These are phyloP conservation scores for Boletus barrowsii DNA, from an alignment of 768 basidiomycete species.

Conservation along the genomic window DNA sequence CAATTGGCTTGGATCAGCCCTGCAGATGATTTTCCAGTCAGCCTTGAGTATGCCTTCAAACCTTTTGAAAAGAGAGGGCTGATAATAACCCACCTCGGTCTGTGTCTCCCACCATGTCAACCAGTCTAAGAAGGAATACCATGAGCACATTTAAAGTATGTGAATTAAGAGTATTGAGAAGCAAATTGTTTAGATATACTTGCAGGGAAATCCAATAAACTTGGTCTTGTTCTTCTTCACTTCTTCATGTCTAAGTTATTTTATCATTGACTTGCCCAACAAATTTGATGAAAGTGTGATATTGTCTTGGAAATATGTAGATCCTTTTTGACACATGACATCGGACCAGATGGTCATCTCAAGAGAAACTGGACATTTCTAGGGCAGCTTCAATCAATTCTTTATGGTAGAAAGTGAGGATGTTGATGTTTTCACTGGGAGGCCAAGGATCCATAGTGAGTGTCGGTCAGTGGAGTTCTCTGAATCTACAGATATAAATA, in stretches of 20 bases:
- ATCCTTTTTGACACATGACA: background rate
- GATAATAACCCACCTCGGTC: background rate
- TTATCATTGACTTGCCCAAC: background rate
- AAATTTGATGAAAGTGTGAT: background rate
- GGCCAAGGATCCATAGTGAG: no score
- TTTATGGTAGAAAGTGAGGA: background rate
- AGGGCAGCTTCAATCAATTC: background rate
- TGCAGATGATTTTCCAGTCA: background rate
- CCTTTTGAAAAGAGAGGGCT: background rate
- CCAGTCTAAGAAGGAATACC: background rate
- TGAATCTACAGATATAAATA: no score
- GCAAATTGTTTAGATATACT: background rate
- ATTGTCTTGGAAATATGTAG: background rate
- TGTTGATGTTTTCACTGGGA: background rate
- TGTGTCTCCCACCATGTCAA: background rate
- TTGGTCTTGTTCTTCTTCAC: background rate
- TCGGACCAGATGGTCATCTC: background rate
- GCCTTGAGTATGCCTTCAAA: background rate
- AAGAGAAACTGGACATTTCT: background rate
- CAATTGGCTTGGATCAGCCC: background rate
- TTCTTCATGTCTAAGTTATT: background rate
- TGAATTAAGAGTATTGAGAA: background rate
- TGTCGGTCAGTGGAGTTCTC: no score
- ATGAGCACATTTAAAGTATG: no score
- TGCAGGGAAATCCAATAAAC: constrained; percentile 1